Evolutionary conservation across 768 basidiomycete species (phyloP), one percentile per base, ranked within the genome.

Genomic region (Ephemerocybe angulata): DNA sequence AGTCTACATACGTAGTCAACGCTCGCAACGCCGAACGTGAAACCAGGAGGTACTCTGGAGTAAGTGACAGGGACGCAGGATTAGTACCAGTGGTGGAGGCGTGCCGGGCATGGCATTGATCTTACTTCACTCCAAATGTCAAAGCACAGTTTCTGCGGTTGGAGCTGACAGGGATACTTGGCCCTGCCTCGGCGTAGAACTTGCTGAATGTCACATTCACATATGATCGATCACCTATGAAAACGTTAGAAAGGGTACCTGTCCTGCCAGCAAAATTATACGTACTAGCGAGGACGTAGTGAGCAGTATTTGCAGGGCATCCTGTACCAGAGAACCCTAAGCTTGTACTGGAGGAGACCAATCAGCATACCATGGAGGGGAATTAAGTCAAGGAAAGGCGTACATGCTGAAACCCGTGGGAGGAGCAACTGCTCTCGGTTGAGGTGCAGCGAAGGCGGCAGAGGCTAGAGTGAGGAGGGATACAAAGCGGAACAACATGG

Each of bases 11-110:
- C 65, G 43, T 64, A 64, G 49, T 63, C 64, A 41, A 65, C 59
- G 17, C 55, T 61, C 24, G 64, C 61, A 46, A 67, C 50, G 29
- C 66, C 64, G 41, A 67, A 65, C 3, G 63, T 59, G 54, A 67
- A 67, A 1, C 66, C 66, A 12, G 17, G 13, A 7, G 33, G 46
- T 10, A 42, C 17, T 25, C 19, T 17, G 15, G 8, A 35, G 33
- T 35, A 35, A 17, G 33, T 35, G 10, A 35, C 10, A 17, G 17
- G 10, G 8, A 35, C 17, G 33, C 8, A 17, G 33, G 33, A 8
- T 8, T 35, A 8, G 8, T 8, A 8, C 33, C 8, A 17, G 8
- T 35, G 8, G 33, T 17, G 8, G 33, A 8, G 33, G 8, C 17
- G 33, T 35, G 33, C 33, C 8, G 8, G 33, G 17, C 8, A 8